Evolutionary conservation across 2,329 filamentous ascomycete species (phyloP).

Genomic region (Pseudogymnoascus sp.): DNA sequence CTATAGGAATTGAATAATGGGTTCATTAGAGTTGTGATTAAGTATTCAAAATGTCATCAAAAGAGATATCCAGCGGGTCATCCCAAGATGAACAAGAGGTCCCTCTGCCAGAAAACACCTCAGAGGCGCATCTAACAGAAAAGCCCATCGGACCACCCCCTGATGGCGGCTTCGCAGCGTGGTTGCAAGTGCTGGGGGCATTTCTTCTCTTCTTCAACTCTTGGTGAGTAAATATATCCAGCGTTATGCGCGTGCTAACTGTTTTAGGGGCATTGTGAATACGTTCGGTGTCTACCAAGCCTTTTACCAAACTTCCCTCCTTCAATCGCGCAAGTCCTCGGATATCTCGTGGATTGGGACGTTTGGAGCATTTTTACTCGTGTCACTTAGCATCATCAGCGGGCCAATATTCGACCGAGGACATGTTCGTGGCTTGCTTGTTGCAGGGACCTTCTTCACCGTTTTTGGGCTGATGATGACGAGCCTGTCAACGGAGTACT

Average conservation of each 20-base stretch:
- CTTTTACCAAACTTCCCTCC: conserved; percentile 47
- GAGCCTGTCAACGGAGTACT: conserved; percentile 43
- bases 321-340: conserved; percentile 43
- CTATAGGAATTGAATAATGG: background rate
- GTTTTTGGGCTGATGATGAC: conserved; percentile 60
- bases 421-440: conserved; percentile 49
- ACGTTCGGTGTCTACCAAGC: conserved; percentile 51
- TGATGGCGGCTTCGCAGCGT: conserved; percentile 51
- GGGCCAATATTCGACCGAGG: conserved; percentile 58
- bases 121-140: background rate
- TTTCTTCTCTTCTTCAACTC: conserved; percentile 37
- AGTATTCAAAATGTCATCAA: background rate
- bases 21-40: background rate
- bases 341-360: conserved; percentile 56
- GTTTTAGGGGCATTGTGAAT: conserved; percentile 44
- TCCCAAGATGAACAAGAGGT: background rate
- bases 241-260: conserved; percentile 12
- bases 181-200: conserved; percentile 47
- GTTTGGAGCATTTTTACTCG: conserved; percentile 49
- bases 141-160: conserved; percentile 29
- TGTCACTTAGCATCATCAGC: conserved; percentile 47
- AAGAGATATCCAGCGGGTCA: background rate
- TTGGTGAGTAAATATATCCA: background rate
- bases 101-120: background rate
- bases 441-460: conserved; percentile 46